These are phyloP conservation scores for Lyophyllum shimeji DNA, from an alignment of 768 basidiomycete genomes.

Conservation along the genomic window DNA sequence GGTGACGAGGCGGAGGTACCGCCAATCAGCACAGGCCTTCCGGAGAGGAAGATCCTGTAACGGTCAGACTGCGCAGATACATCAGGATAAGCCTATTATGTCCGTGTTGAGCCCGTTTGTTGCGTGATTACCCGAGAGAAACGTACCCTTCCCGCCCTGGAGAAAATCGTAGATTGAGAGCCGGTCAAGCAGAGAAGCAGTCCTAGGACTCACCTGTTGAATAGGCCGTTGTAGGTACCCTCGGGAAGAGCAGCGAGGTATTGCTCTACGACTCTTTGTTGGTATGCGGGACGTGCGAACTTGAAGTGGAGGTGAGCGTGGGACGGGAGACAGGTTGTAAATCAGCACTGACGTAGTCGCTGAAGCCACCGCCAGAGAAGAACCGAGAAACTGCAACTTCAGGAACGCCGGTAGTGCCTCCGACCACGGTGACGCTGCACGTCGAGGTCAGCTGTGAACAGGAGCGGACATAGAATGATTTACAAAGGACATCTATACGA, in stretches of 20 bases:
- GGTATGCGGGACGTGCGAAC: conserved; percentile 58
- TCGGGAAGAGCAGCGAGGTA: conserved; percentile 47
- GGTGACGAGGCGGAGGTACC: conserved; percentile 72
- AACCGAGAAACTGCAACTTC: conserved; percentile 49
- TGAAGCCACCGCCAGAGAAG: conserved; percentile 78
- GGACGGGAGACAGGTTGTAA: neutral
- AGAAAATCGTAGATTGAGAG: neutral
- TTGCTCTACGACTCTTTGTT: conserved; percentile 39
- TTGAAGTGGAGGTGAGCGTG: conserved; percentile 17
- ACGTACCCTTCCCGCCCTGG: conserved; percentile 53
- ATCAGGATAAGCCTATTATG: conserved; percentile 59
- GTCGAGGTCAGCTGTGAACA: neutral
- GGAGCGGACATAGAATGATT: conserved; percentile 12
- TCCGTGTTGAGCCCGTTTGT: neutral
- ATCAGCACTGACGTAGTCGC: conserved; percentile 50
- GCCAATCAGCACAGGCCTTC: conserved; percentile 36
- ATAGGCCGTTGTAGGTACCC: conserved; percentile 56
- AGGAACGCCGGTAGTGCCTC: conserved; percentile 59
- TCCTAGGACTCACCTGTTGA: conserved; percentile 50
- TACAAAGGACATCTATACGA: conserved; percentile 48
- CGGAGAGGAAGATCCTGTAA: conserved; percentile 49
- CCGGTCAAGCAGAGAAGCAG: neutral
- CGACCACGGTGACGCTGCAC: conserved; percentile 69
- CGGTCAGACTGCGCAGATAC: conserved; percentile 57
- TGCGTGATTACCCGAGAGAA: neutral